Percentiles rank a stretch among this genome's conserved stretches.
Conservation (phyloP, 2,329 filamentous ascomycete genomes). For the Nothopassalora personata region DNA sequence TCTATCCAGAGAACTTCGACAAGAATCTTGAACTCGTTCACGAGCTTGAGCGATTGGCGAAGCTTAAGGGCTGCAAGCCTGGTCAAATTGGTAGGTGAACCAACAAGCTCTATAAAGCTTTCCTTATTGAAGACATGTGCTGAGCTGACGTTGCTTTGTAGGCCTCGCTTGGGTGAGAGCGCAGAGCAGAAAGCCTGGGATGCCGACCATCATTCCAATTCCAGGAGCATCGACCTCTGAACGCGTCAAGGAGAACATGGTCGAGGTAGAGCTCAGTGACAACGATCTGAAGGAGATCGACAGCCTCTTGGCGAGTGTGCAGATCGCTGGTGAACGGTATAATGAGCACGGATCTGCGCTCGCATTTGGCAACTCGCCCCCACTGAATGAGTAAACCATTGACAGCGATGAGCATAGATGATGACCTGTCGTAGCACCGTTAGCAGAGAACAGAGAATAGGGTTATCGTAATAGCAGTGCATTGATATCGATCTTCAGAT, state of each 20-base stretch:
- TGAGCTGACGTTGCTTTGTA: not conserved
- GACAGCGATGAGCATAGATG: too few relatives aligned
- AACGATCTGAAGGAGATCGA: slow-evolving; percentile 49
- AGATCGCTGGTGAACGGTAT: slow-evolving; percentile 42
- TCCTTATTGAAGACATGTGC: not conserved
- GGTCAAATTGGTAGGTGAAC: slow-evolving; percentile 39
- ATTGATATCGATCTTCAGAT: slow-evolving; percentile 32
- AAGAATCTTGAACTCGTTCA: slow-evolving; percentile 59
- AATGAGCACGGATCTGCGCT: slow-evolving; percentile 17
- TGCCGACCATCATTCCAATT: slow-evolving; percentile 43
- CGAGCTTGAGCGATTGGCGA: slow-evolving; percentile 54
- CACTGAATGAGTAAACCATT: slow-evolving; percentile 11
- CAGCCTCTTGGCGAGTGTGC: slow-evolving; percentile 45
- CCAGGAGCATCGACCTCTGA: slow-evolving; percentile 37
- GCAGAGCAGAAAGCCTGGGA: slow-evolving; percentile 38
- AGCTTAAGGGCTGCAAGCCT: slow-evolving; percentile 49
- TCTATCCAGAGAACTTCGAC: slow-evolving; percentile 57
- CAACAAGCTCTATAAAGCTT: not conserved
- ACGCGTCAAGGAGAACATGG: slow-evolving; percentile 39
- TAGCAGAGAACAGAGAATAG: not conserved
- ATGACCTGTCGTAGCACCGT: not conserved
- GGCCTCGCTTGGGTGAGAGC: slow-evolving; percentile 44
- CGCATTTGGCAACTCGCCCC: slow-evolving; percentile 27
- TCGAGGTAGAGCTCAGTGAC: slow-evolving; percentile 39
- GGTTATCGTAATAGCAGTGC: not conserved